phyloP scores from a whole-genome alignment of 1,284 basidiomycete species.

The Schizopora paradoxa region DNA sequence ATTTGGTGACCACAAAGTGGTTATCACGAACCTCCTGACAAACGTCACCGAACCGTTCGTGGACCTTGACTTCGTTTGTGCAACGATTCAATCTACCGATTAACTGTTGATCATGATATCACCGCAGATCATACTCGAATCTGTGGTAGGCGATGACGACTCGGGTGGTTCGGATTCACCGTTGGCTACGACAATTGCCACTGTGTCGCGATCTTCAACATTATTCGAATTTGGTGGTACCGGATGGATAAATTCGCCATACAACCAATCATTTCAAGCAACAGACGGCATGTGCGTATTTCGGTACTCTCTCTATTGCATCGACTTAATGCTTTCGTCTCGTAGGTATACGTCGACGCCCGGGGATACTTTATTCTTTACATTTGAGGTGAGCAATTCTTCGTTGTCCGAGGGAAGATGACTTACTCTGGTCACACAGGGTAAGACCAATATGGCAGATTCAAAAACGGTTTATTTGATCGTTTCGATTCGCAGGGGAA shows the following conservation, averaged over 20 bases:
- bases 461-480: too few relatives aligned
- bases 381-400: constrained; percentile 12
- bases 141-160: too few relatives aligned
- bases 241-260: constrained; percentile 5
- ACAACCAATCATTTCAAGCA: constrained; percentile 1
- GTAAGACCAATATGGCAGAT: constrained; percentile 19
- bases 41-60: background rate
- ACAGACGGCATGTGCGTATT: constrained; percentile 8
- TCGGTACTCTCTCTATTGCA: too few relatives aligned
- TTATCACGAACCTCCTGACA: constrained; percentile 12
- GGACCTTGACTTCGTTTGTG: constrained; percentile 24
- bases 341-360: constrained; percentile 10
- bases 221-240: constrained; percentile 8
- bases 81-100: constrained; percentile 1
- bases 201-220: too few relatives aligned
- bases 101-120: constrained; percentile 15
- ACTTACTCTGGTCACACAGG: constrained; percentile 9
- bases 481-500: constrained; percentile 32
- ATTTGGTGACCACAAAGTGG: constrained; percentile 12
- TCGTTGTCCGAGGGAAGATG: background rate
- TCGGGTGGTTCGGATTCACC: too few relatives aligned
- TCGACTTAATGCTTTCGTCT: too few relatives aligned
- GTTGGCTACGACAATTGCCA: too few relatives aligned
- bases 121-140: constrained; percentile 15
- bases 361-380: constrained; percentile 8